Conservation (phyloP, 805 yeast species). For the Scheffersomyces amazonensis region DNA sequence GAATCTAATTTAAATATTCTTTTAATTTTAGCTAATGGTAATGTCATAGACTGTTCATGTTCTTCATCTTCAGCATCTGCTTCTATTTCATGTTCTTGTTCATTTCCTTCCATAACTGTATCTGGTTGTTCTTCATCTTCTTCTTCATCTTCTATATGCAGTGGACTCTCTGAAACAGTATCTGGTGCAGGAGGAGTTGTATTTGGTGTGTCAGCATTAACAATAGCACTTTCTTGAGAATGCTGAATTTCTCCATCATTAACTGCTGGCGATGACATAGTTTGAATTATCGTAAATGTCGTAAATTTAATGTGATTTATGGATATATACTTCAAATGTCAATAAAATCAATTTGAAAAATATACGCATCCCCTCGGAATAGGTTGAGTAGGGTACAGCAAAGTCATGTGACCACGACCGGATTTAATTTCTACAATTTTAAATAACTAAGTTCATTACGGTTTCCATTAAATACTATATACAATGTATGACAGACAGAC, state of each 20-base stretch:
- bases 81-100: slow-evolving; percentile 12
- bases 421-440: no score
- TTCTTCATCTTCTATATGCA: slow-evolving; percentile 4
- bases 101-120: slow-evolving; percentile 8
- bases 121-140: slow-evolving; percentile 8
- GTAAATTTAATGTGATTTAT: no score
- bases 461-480: neutral
- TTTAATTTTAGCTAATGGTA: slow-evolving; percentile 70
- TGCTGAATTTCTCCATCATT: neutral
- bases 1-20: slow-evolving; percentile 75
- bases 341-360: neutral
- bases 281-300: neutral
- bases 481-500: neutral
- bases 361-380: neutral
- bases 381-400: no score
- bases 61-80: slow-evolving; percentile 24
- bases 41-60: slow-evolving; percentile 24
- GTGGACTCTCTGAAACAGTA: neutral
- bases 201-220: slow-evolving; percentile 14
- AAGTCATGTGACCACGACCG: no score
- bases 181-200: slow-evolving; percentile 18
- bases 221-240: neutral
- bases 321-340: neutral
- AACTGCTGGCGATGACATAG: neutral
- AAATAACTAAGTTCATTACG: no score